Evolutionary conservation across 176 grass and related monocot species (phyloP), one percentile per base, ranked within the genome.

Genomic region (Areca catechu): DNA sequence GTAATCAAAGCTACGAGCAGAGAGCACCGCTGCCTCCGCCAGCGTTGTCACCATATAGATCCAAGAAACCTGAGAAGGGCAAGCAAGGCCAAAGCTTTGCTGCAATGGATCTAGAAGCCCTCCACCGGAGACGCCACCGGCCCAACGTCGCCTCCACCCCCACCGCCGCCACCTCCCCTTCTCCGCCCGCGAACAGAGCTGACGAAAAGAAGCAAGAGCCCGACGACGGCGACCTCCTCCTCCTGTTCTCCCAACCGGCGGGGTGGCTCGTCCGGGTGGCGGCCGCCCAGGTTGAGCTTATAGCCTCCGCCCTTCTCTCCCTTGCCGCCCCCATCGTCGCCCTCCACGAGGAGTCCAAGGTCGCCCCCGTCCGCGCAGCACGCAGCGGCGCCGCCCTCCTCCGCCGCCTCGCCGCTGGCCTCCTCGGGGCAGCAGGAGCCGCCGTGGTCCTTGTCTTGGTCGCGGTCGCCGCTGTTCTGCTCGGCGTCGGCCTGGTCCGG

Each of bases 181-280:
- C 10, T 14, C 9, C 34, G 0, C 7, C 34, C 10, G 34, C 10
- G 14, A 14, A 43, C 34, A 43, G 34, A 14, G 34, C 34, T 14
- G 34, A 43, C 1, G 34, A 43, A 43, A 43, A 14, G 34, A 43
- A 43, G 9, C 10, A 12, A 2, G 10, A 12, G 3, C 10, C 7
- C 0, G 34, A 43, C 9, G 16, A 57, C 30, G 61, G 50, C 1
- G 54, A 27, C 56, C 17, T 57, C 5, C 57, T 81, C 19, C 34
- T 80, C 57, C 12, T 57, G 24, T 56, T 81, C 5, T 48, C 62
- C 19, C 43, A 54, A 19, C 78, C 78, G 0, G 58, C 65, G 0
- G 78, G 78, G 4, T 81, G 78, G 78, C n/a, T 81, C n/a, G 37
- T 74, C 23, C 27, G 20, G 64, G 7, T 57, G 5, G 63, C 10